Percentiles rank a stretch among this genome's conserved stretches.
phyloP scores from a whole-genome alignment of 257 asterid genomes.

The Verbena officinalis region DNA sequence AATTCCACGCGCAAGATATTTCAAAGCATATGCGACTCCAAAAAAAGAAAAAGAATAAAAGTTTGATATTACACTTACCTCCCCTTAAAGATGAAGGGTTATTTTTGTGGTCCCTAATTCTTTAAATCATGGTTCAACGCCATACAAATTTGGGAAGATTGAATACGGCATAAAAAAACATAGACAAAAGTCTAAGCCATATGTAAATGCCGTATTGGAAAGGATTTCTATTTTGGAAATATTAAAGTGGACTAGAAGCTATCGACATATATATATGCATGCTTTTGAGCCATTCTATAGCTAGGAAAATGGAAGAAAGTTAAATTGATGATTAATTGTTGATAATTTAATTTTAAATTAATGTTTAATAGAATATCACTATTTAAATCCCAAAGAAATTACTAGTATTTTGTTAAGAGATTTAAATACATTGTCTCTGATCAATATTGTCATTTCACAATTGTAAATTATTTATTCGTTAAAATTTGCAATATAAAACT shows the following conservation, averaged over 20 bases:
- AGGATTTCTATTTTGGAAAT: background rate
- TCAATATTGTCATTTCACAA: no score
- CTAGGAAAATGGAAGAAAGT: no score
- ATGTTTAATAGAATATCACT: no score
- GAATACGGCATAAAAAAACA: background rate
- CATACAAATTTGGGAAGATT: conserved; percentile 4
- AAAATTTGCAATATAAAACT: no score
- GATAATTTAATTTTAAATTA: no score
- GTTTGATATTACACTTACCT: background rate
- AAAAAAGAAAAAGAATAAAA: background rate
- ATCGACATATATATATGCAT: no score
- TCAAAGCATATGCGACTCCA: background rate
- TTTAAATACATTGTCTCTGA: no score
- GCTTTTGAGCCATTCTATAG: background rate
- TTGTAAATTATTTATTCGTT: no score
- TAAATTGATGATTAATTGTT: no score
- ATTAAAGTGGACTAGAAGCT: background rate
- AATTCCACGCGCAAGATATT: background rate
- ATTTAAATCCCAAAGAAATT: no score
- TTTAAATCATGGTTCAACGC: conserved; percentile 7
- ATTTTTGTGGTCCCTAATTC: conserved; percentile 14
- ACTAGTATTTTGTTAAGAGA: no score
- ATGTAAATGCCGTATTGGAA: background rate
- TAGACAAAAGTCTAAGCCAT: background rate
- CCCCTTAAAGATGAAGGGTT: background rate